Conservation (phyloP, 2,329 filamentous ascomycete genomes). For the Colletotrichum sp. region DNA sequence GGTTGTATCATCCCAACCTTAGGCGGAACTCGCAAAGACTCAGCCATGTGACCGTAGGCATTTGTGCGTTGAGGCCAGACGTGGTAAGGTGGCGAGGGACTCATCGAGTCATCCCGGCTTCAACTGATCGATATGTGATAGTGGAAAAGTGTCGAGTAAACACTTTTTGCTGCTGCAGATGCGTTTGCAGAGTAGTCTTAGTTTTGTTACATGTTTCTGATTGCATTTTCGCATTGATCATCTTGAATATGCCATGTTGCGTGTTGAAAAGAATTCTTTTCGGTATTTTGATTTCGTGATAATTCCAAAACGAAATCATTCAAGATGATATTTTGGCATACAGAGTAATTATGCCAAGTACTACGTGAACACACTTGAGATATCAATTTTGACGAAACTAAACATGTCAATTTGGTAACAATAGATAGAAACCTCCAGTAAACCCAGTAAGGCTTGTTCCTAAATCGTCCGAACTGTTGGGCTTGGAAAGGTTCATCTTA, state of each 20-base stretch:
- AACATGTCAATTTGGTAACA: neutral
- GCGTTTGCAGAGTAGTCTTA: neutral
- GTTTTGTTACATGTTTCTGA: accelerated
- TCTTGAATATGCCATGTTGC: neutral
- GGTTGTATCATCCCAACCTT: neutral
- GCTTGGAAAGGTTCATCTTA: accelerated
- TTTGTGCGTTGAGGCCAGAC: neutral
- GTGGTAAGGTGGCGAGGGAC: neutral
- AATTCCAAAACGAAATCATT: too few species aligned
- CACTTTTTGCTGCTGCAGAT: neutral
- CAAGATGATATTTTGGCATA: too few species aligned
- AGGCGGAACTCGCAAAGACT: neutral
- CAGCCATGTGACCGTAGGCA: neutral
- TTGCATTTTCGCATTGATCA: accelerated
- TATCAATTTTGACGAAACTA: neutral
- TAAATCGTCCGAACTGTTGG: neutral
- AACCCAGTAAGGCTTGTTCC: accelerated
- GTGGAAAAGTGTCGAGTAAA: neutral
- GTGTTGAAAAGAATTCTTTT: neutral
- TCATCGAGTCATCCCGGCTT: neutral
- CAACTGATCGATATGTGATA: neutral
- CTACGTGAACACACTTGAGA: neutral
- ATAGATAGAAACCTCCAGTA: accelerated
- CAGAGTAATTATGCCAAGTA: too few species aligned
- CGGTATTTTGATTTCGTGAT: too few species aligned